Base-by-base conservation (phyloP, 2,329 filamentous ascomycete species). In the Alternaria sp. region DNA sequence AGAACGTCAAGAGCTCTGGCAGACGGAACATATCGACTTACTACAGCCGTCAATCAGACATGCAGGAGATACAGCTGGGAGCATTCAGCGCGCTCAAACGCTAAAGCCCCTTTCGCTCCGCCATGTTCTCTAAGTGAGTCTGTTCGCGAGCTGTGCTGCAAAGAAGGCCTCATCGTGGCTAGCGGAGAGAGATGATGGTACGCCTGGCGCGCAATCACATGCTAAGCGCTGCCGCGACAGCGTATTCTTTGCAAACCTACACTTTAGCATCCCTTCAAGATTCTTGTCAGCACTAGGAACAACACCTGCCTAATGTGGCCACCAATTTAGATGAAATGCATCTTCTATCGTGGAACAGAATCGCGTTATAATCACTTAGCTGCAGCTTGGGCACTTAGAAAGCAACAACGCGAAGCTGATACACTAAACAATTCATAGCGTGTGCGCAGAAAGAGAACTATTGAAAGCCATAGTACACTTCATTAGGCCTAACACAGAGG, bases 1-100 rank as follows among this genome's bases (percentile, higher is more conserved):
- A 49, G 41, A 69, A 50, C 28, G 58, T 56, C 24, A 64, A 48
- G 24, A 71, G 33, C 48, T 63, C 64, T n/a, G 51, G 39, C 6
- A 57, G 62, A 33, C 67, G 60, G 57, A 49, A 45, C 37, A 50
- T 33, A 29, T 46, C 44, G 29, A 33, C n/a, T 8, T 33, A 17
- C 44, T 46, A 31, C 29, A 24, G 29, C 23, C 17, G 33, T 45
- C 36, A 50, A 29, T n/a, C 14, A 21, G 23, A 10, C 34, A 34
- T 40, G 24, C 33, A 24, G 33, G 40, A 41, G 31, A 23, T 31
- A 34, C 44, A n/a, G 9, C 21, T 7, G 23, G 28, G 11, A 33
- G 13, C 33, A 21, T 40, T 31, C 31, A 24, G 24, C 23, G 11
- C 39, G 14, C 45, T 34, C n/a, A 42, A 24, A 33, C 37, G 17